Conservation (phyloP, 2,329 filamentous ascomycete genomes). For the Endoconidiophora laricicola region DNA sequence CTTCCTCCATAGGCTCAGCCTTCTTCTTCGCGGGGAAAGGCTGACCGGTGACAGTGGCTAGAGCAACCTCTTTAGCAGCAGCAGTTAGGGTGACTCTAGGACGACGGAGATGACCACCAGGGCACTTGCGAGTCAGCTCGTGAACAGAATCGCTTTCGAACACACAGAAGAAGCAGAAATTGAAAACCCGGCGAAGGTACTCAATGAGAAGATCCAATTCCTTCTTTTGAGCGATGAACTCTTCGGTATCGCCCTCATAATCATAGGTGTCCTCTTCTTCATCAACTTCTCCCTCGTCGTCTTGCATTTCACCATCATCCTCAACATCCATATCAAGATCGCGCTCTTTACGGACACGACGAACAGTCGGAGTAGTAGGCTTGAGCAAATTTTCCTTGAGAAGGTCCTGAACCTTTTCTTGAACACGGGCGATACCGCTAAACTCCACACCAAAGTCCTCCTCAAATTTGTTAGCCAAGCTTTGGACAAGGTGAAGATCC, state of each 20-base stretch:
- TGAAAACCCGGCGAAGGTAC: constrained; percentile 90
- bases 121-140: constrained; percentile 87
- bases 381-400: constrained; percentile 62
- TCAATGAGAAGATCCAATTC: constrained; percentile 90
- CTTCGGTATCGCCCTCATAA: constrained; percentile 79
- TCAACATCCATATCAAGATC: constrained; percentile 21
- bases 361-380: constrained; percentile 38
- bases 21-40: constrained; percentile 74
- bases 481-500: constrained; percentile 67
- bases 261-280: constrained; percentile 65
- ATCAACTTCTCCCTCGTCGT: constrained; percentile 60
- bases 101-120: constrained; percentile 87
- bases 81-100: constrained; percentile 73
- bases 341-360: constrained; percentile 44
- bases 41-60: constrained; percentile 67
- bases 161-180: constrained; percentile 99
- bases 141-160: constrained; percentile 97
- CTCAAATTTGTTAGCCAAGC: constrained; percentile 72
- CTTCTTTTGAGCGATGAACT: constrained; percentile 85
- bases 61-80: constrained; percentile 67
- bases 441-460: constrained; percentile 62
- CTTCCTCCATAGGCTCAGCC: constrained; percentile 44
- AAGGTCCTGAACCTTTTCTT: constrained; percentile 72
- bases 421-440: constrained; percentile 64
- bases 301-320: constrained; percentile 46